A percentile compares a stretch with the other conserved stretches of the same genome.
phyloP scores from a whole-genome alignment of 768 basidiomycete species.

The Tephrocybe rancida region DNA sequence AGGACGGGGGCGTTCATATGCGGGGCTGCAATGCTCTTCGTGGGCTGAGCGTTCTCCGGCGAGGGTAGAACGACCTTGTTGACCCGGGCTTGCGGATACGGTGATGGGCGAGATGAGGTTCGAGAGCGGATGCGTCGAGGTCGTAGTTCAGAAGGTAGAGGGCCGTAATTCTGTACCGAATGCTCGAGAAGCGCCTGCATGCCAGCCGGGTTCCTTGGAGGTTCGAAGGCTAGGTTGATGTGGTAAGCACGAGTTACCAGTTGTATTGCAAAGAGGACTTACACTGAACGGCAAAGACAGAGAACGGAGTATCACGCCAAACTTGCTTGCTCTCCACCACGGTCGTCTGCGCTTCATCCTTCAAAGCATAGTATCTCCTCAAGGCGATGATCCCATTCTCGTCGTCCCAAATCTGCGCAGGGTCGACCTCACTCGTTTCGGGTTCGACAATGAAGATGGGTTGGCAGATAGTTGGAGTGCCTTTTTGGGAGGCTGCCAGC shows the following conservation, averaged over 20 bases:
- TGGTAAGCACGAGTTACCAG: constrained; percentile 7
- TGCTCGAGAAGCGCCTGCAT: constrained; percentile 78
- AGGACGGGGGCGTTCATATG: constrained; percentile 32
- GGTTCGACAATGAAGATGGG: constrained; percentile 61
- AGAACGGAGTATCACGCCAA: constrained; percentile 77
- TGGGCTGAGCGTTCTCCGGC: constrained; percentile 33
- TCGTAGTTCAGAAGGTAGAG: constrained; percentile 73
- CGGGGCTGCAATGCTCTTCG: constrained; percentile 20
- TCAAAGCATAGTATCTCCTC: constrained; percentile 68
- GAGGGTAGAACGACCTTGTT: constrained; percentile 45
- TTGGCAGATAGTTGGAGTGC: constrained; percentile 37
- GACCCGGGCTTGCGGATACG: constrained; percentile 61
- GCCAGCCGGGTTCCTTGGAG: constrained; percentile 61
- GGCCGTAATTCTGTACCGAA: constrained; percentile 70
- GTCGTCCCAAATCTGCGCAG: constrained; percentile 59
- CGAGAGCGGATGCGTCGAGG: constrained; percentile 64
- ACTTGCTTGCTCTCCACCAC: constrained; percentile 65
- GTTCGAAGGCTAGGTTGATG: constrained; percentile 60
- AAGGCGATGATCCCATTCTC: constrained; percentile 67
- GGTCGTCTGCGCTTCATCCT: constrained; percentile 66
- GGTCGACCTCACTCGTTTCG: constrained; percentile 47
- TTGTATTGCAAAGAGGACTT: constrained; percentile 26
- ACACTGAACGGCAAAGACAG: constrained; percentile 75
- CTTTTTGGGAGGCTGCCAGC: constrained; percentile 29
- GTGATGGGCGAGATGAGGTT: constrained; percentile 71